A percentile compares a stretch with the other conserved stretches of the same genome.
Evolutionary conservation across 345 rosid genomes (phyloP).

Genomic region (Laguncularia racemosa): DNA sequence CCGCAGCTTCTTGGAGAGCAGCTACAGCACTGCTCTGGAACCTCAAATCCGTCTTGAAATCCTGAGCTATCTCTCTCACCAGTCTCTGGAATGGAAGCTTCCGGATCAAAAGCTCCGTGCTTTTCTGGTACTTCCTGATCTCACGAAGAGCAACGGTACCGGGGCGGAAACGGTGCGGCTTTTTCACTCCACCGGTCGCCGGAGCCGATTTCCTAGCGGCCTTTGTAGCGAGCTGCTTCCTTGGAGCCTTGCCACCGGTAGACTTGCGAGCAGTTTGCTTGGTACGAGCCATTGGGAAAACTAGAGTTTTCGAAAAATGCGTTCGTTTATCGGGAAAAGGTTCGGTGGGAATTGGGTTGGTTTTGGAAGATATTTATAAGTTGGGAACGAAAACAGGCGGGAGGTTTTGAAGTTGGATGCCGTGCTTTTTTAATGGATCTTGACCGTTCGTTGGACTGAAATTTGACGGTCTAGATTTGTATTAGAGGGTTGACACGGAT

Average conservation of each 20-base stretch:
- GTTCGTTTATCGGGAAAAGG: background rate
- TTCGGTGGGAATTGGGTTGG: background rate
- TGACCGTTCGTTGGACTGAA: background rate
- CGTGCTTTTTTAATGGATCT: background rate
- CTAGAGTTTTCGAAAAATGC: background rate
- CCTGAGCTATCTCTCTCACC: slow-evolving; percentile 17
- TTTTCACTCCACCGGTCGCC: slow-evolving; percentile 17
- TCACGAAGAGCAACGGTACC: slow-evolving; percentile 16
- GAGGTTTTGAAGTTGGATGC: background rate
- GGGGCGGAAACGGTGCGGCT: slow-evolving; percentile 18
- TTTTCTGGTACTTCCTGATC: slow-evolving; percentile 20
- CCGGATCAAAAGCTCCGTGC: slow-evolving; percentile 16
- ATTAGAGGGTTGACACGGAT: background rate
- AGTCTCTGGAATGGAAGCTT: slow-evolving; percentile 17
- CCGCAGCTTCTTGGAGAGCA: slow-evolving; percentile 16
- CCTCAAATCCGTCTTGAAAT: slow-evolving; percentile 17
- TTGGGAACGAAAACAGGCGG: background rate
- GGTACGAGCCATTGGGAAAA: slow-evolving; percentile 13
- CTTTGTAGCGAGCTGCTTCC: slow-evolving; percentile 19
- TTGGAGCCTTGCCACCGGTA: slow-evolving; percentile 17
- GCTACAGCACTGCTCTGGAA: slow-evolving; percentile 21
- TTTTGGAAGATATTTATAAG: background rate
- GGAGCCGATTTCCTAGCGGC: slow-evolving; percentile 18
- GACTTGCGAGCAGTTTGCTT: slow-evolving; percentile 17
- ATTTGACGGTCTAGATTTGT: background rate